Evolutionary conservation across 495 filamentous ascomycete species (phyloP).

Genomic region (Annulohypoxylon maeteangense): DNA sequence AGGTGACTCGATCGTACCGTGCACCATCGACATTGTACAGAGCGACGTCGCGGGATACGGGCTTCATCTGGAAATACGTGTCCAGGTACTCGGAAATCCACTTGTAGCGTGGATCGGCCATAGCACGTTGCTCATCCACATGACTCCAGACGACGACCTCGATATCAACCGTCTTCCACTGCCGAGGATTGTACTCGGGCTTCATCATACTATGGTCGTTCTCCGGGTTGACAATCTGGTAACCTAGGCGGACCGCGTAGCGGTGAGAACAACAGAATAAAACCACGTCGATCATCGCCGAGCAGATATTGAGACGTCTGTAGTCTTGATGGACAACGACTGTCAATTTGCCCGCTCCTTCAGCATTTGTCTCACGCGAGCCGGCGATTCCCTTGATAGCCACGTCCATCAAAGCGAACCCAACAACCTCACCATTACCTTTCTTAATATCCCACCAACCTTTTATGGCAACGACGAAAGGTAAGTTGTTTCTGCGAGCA

Average conservation of each 20-base stretch:
- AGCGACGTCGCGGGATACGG: conserved; percentile 28
- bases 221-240: conserved; percentile 46
- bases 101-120: conserved; percentile 35
- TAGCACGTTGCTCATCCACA: conserved; percentile 16
- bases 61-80: conserved; percentile 36
- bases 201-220: conserved; percentile 36
- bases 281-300: conserved; percentile 51
- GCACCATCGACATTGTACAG: not conserved
- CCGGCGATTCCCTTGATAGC: conserved; percentile 23
- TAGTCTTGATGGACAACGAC: conserved; percentile 50
- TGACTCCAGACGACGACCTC: conserved; percentile 39
- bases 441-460: conserved; percentile 24
- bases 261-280: conserved; percentile 42
- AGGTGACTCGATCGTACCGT: conserved; percentile 38
- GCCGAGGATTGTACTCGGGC: conserved; percentile 30
- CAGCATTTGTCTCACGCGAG: conserved; percentile 21
- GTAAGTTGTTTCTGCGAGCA: conserved; percentile 41
- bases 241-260: conserved; percentile 38
- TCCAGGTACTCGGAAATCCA: conserved; percentile 46
- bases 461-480: conserved; percentile 55
- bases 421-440: conserved; percentile 40
- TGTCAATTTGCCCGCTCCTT: conserved; percentile 39
- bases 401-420: conserved; percentile 48
- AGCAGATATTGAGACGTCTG: conserved; percentile 51
- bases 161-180: conserved; percentile 44